These are phyloP conservation scores for Persicaria maculosa DNA, from an alignment of 148 eudicot species.

Conservation along the genomic window DNA sequence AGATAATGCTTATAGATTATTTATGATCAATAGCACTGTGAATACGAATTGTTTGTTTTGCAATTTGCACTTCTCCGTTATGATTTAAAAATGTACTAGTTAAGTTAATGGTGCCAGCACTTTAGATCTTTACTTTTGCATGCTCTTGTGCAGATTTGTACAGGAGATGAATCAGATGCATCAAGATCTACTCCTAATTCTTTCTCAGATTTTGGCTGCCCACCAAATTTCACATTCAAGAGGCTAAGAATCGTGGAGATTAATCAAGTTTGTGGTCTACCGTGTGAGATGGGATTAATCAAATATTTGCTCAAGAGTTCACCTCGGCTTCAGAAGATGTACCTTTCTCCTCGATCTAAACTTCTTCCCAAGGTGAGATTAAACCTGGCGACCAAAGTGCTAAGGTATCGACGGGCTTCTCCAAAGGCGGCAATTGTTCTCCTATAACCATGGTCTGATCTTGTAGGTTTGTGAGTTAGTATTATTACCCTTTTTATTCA, in stretches of 20 bases:
- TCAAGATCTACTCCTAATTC: slow-evolving; percentile 35
- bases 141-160: neutral
- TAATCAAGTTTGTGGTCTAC: slow-evolving; percentile 24
- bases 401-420: too few species aligned
- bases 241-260: slow-evolving; percentile 21
- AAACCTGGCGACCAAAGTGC: too few species aligned
- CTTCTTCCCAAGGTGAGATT: too few species aligned
- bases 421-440: too few species aligned
- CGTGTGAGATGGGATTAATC: slow-evolving; percentile 57
- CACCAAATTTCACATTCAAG: slow-evolving; percentile 38
- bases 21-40: neutral
- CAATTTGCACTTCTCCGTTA: neutral
- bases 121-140: neutral
- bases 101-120: neutral
- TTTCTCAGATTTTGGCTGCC: slow-evolving; percentile 29
- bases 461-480: too few species aligned
- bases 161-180: slow-evolving; percentile 24
- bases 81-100: too few species aligned
- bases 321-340: slow-evolving; percentile 51
- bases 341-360: too few species aligned
- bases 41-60: neutral
- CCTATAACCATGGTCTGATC: too few species aligned
- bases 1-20: too few species aligned
- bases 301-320: slow-evolving; percentile 51
- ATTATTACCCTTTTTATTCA: too few species aligned